Evolutionary conservation across 2,329 filamentous ascomycete species (phyloP).

Genomic region (Cladosporium sp.): DNA sequence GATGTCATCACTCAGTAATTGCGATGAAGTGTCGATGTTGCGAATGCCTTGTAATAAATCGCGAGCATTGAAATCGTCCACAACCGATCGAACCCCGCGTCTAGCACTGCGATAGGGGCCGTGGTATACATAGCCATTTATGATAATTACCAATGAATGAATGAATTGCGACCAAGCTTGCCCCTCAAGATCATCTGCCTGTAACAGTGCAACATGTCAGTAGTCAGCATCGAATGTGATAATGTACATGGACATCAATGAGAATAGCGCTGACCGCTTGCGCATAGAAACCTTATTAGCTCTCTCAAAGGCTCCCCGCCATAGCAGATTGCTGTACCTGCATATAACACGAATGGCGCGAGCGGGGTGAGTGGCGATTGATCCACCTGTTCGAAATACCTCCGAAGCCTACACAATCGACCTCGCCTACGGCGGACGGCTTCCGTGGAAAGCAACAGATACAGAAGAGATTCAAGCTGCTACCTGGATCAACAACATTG

Average conservation of each 20-base stretch:
- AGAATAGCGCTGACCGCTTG: no score
- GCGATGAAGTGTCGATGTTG: neutral
- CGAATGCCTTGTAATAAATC: neutral
- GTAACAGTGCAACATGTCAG: no score
- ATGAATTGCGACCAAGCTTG: no score
- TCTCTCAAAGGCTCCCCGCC: neutral
- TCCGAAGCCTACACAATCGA: neutral
- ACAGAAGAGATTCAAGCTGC: no score
- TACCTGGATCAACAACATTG: no score
- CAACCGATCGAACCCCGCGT: neutral
- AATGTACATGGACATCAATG: no score
- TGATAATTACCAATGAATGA: neutral
- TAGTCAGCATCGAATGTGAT: no score
- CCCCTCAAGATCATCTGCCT: no score
- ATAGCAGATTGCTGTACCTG: neutral
- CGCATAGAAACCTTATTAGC: no score
- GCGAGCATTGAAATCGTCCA: neutral
- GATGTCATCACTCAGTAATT: constrained; percentile 10
- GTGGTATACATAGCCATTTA: neutral
- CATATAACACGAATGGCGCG: neutral
- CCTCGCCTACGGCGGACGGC: neutral
- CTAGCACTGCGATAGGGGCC: neutral
- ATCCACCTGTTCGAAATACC: neutral
- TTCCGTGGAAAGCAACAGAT: neutral
- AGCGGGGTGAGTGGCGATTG: neutral